Evolutionary conservation across 331 rosid species (phyloP).

Genomic region (Telfairia occidentalis): DNA sequence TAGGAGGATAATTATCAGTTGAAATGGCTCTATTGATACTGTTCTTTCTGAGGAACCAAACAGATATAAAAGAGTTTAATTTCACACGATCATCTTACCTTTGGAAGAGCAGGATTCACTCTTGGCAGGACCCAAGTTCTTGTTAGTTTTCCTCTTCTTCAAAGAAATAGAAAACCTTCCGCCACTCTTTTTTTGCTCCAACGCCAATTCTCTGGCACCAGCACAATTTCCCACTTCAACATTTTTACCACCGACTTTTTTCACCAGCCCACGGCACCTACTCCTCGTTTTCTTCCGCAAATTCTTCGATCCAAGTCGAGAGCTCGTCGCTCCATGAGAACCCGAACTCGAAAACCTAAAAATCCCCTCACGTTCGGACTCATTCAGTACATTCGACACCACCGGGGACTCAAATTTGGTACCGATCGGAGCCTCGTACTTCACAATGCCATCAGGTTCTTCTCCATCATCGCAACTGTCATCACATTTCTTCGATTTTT

Average conservation of each 20-base stretch:
- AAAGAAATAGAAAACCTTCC: slow-evolving; percentile 32
- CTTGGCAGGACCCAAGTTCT: slow-evolving; percentile 23
- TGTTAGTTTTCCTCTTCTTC: slow-evolving; percentile 45
- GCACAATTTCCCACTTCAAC: slow-evolving; percentile 8
- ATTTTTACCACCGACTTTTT: slow-evolving; percentile 16
- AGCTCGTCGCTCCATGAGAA: slow-evolving; percentile 2
- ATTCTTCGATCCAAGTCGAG: slow-evolving; percentile 17
- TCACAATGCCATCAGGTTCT: background rate
- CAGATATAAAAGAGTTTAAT: background rate
- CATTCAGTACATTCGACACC: background rate
- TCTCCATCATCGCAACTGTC: slow-evolving; percentile 5
- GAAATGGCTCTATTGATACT: background rate
- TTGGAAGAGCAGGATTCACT: slow-evolving; percentile 29
- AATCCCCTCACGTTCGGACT: slow-evolving; percentile 21
- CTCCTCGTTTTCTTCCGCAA: slow-evolving; percentile 14
- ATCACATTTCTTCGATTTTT: slow-evolving; percentile 3
- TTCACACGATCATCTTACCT: slow-evolving; percentile 23
- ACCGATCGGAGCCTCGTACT: background rate
- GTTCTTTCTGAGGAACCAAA: background rate
- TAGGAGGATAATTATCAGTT: background rate
- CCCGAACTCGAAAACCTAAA: slow-evolving; percentile 40
- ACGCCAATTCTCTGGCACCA: background rate
- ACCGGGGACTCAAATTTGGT: background rate
- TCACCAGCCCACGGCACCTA: slow-evolving; percentile 22
- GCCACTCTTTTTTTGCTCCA: slow-evolving; percentile 22